Base-by-base conservation (phyloP, 1,139 yeast species). In the Kodamaea suecica region DNA sequence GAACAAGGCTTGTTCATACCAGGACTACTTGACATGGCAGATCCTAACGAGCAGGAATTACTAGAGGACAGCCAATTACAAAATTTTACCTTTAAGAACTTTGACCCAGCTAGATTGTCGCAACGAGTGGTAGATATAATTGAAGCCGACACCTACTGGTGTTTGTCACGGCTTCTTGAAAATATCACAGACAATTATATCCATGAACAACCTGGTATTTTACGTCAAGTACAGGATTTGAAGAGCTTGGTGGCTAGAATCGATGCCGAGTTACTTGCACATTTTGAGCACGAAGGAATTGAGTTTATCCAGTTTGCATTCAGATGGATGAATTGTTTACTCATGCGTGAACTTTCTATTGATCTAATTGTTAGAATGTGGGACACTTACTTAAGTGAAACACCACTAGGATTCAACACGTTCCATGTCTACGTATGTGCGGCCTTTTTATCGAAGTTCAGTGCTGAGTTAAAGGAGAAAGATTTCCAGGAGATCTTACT, bases 401-500 rank as follows among this genome's bases (percentile, higher is more conserved):
- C 84, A 4, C 82, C 92, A 0, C 73, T 84, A 24, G 97, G 97
- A 4, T 85, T 92, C 54, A 86, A 87, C 44, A 87, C 83, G 49
- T 92, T 94, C 60, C 99, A 92, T 57, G 88, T 92, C 6, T 92
- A 92, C 55, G 98, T 92, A 3, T 92, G 99, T 63, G 97, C 97
- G n/a, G 97, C 98, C 9, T 92, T 92, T 52, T 65, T 92, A 49
- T 84, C 90, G 38, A 84, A 86, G 53, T 92, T 95, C 79, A 78
- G 94, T 39, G 76, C 72, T 34, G 81, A 80, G 40, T 66, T 92
- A 43, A 78, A 83, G 57, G 70, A 71, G n/a, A 85, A 83, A 86
- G 98, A 92, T 48, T 92, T 92, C 56, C 97, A 92, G 57, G 97
- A 87, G 44, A 85, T 88, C 25, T 79, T 92, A 61, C 81, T 94